Conservation (phyloP, 1,284 basidiomycete genomes). For the Sporisorium iseilematis-ciliati region DNA sequence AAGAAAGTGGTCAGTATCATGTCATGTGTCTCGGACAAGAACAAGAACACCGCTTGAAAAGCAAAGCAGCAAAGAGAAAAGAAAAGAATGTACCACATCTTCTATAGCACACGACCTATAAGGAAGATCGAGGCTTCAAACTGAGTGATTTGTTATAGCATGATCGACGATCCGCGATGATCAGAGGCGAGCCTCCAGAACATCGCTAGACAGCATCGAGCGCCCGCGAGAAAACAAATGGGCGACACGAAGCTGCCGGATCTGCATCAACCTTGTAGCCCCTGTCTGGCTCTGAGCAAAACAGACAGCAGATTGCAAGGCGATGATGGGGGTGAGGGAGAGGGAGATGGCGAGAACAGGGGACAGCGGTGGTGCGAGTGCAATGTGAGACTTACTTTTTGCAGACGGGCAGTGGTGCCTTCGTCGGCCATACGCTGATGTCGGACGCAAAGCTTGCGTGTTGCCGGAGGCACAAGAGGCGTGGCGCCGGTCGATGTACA, state of each 20-base stretch:
- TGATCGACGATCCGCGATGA: slow-evolving; percentile 28
- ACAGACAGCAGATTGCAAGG: neutral
- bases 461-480: slow-evolving; percentile 48
- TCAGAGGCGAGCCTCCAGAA: slow-evolving; percentile 4
- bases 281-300: neutral
- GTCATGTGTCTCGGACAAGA: slow-evolving; percentile 9
- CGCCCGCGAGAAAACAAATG: slow-evolving; percentile 25
- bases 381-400: slow-evolving; percentile 78
- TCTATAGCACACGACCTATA: slow-evolving; percentile 63
- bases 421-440: slow-evolving; percentile 99
- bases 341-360: slow-evolving; percentile 2
- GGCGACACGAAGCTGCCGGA: slow-evolving; percentile 31
- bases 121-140: slow-evolving; percentile 65
- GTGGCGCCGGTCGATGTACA: slow-evolving; percentile 32
- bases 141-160: slow-evolving; percentile 56
- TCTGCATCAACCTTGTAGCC: slow-evolving; percentile 27
- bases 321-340: slow-evolving; percentile 8
- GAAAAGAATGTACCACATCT: slow-evolving; percentile 50
- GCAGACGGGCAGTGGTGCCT: slow-evolving; percentile 89
- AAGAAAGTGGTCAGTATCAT: slow-evolving; percentile 20
- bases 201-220: slow-evolving; percentile 32
- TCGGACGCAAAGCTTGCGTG: slow-evolving; percentile 81
- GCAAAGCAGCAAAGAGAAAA: neutral
- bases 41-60: neutral
- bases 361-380: slow-evolving; percentile 1